phyloP scores from a whole-genome alignment of 768 basidiomycete species.

The Brasilioporus rufonigricans region DNA sequence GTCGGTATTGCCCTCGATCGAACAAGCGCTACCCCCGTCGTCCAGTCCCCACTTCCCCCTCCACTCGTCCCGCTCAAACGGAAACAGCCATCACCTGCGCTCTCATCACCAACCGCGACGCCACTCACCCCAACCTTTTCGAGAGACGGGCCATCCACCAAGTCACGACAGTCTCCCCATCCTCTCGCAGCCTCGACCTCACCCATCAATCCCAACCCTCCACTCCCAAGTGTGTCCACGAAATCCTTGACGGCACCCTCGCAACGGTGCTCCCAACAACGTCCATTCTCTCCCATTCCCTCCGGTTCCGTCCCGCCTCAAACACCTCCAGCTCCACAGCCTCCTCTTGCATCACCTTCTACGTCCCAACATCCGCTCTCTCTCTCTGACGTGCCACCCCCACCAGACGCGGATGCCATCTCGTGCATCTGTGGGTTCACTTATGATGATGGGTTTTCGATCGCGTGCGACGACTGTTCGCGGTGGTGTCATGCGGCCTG shows the following conservation, averaged over 20 bases:
- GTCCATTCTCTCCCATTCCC: slow-evolving; percentile 18
- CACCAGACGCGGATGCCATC: slow-evolving; percentile 46
- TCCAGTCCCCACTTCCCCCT: slow-evolving; percentile 24
- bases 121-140: slow-evolving; percentile 3
- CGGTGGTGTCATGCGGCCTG: slow-evolving; percentile 86
- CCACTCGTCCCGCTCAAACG: slow-evolving; percentile 43
- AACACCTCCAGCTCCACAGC: slow-evolving; percentile 13
- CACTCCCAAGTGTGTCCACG: slow-evolving; percentile 8
- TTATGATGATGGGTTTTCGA: slow-evolving; percentile 81
- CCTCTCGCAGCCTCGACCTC: slow-evolving; percentile 17
- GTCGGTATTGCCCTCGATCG: slow-evolving; percentile 29
- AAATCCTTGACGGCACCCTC: slow-evolving; percentile 15
- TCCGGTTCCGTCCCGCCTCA: slow-evolving; percentile 12
- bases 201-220: slow-evolving; percentile 7
- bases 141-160: slow-evolving; percentile 11
- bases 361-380: slow-evolving; percentile 20
- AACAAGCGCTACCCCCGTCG: slow-evolving; percentile 14
- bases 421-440: slow-evolving; percentile 73
- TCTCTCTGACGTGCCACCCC: slow-evolving; percentile 19
- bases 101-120: slow-evolving; percentile 9
- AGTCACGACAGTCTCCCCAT: slow-evolving; percentile 15
- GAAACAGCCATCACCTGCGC: slow-evolving; percentile 30
- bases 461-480: slow-evolving; percentile 80
- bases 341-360: slow-evolving; percentile 18
- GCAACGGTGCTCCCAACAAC: slow-evolving; percentile 14